Base-by-base conservation (phyloP, 2,329 filamentous ascomycete genomes). In the Intubia oerlemansii region DNA sequence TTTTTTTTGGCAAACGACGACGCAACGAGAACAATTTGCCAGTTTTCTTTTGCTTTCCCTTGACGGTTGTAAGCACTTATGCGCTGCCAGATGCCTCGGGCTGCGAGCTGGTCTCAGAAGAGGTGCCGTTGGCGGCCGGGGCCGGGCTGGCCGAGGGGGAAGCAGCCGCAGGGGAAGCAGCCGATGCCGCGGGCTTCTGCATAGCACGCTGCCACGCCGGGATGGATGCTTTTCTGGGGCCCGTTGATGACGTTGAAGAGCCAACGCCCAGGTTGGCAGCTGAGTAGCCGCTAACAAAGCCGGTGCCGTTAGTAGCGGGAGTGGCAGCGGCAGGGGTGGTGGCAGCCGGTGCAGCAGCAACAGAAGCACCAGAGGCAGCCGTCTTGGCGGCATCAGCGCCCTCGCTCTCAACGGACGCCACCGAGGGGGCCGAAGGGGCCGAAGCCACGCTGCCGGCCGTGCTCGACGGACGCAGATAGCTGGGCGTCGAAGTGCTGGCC, bases 191-290 rank as follows among this genome's bases (percentile, higher is more conserved):
- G 0, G 75, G 74, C 3, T 78, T 36, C 18, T 67, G 57, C 44
- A 71, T 69, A 27, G 74, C 72, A 59, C 80, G 64, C 51, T 84
- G 77, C 77, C 77, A 84, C 5, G 75, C 66, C 5, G 77, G 77
- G 39, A 84, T 84, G 9, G 74, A 69, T 21, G 61, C n/a, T n/a
- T n/a, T n/a, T n/a, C n/a, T n/a, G n/a, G n/a, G n/a, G n/a, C n/a
- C n/a, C n/a, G n/a, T n/a, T n/a, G n/a, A n/a, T n/a, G n/a, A n/a
- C n/a, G n/a, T n/a, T n/a, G n/a, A n/a, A n/a, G n/a, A n/a, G n/a
- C n/a, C n/a, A n/a, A n/a, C n/a, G n/a, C n/a, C n/a, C n/a, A n/a
- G n/a, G n/a, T n/a, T n/a, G n/a, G n/a, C n/a, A n/a, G n/a, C n/a
- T n/a, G n/a, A n/a, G n/a, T n/a, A n/a, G n/a, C n/a, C n/a, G n/a